Evolutionary conservation across 1,284 basidiomycete genomes (phyloP), one percentile per base, ranked within the genome.

Genomic region (Ustilago bromivora): DNA sequence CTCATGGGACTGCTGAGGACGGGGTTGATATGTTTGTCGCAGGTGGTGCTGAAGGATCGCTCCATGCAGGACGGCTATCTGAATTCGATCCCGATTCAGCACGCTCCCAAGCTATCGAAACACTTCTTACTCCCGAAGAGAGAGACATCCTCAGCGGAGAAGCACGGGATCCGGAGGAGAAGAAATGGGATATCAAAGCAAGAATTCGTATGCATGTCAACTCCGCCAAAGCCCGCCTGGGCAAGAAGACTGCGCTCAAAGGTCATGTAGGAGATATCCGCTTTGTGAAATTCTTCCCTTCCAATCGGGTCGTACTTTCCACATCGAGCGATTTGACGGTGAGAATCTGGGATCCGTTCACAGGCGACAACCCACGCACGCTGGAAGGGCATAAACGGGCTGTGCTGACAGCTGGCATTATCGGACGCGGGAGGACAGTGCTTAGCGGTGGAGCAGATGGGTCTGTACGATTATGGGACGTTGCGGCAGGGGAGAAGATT

Each of bases 401-500:
- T 0, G 83, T 88, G 15, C 85, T 87, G 0, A 88, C 89, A 4
- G 89, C 90, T 0, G 89, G 88, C 2, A 92, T 94, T 71, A 86
- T 94, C 41, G 89, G 89, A 0, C 87, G 90, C 0, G 92, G 93
- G 0, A 88, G 90, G 35, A 91, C 91, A 75, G 86, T 94, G 13
- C 80, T 94, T 2, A 87, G 87, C 4, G 87, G 82, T 0, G 89
- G 90, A 6, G 89, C 90, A 63, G 93, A 95, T 82, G 90, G 91
- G 2, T 91, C 91, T 0, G 84, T 94, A 23, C 88, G 91, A 34
- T 87, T 93, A 4, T 95, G 93, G 93, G 92, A 94, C 78, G 90
- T 94, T 88, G 12, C 85, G 86, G 38, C 88, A 90, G 80, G 88
- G 90, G 51, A 86, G 88, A 68, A 74, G 86, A 34, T 69, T 32